phyloP scores from a whole-genome alignment of 1,139 yeast genomes.

The Meyerozyma athensensis region DNA sequence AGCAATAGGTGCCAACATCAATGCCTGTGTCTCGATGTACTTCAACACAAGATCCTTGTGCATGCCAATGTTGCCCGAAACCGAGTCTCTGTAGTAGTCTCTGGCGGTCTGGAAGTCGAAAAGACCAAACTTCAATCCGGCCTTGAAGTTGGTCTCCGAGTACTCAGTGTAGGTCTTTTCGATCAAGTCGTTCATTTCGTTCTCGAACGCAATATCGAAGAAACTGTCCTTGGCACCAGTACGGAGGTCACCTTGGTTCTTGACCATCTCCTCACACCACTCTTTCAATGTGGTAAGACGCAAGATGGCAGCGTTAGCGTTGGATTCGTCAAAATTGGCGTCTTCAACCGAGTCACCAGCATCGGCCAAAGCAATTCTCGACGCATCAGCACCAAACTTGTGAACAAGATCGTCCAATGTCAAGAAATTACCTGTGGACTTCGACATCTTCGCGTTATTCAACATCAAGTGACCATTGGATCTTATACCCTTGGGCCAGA shows the following conservation, averaged over 20 bases:
- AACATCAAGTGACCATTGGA: slow-evolving; percentile 93
- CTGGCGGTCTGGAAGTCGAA: slow-evolving; percentile 94
- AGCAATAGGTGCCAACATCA: slow-evolving; percentile 85
- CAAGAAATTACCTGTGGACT: slow-evolving; percentile 95
- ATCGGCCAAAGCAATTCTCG: slow-evolving; percentile 96
- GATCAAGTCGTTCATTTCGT: slow-evolving; percentile 84
- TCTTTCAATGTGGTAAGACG: slow-evolving; percentile 90
- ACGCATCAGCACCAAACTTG: slow-evolving; percentile 96
- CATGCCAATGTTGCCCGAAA: slow-evolving; percentile 59
- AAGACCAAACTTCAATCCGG: slow-evolving; percentile 84
- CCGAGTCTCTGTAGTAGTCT: slow-evolving; percentile 90
- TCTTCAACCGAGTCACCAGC: slow-evolving; percentile 98
- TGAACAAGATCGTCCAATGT: slow-evolving; percentile 78
- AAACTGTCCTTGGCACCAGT: slow-evolving; percentile 63
- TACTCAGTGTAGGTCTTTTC: slow-evolving; percentile 70
- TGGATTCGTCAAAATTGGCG: slow-evolving; percentile 95
- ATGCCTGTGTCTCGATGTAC: slow-evolving; percentile 81
- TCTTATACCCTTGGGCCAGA: slow-evolving; percentile 94
- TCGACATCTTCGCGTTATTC: slow-evolving; percentile 96
- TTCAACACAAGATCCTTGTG: slow-evolving; percentile 76
- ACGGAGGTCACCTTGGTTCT: slow-evolving; percentile 53
- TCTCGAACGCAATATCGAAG: slow-evolving; percentile 86
- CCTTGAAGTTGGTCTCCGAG: slow-evolving; percentile 72
- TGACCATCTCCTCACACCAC: slow-evolving; percentile 81
- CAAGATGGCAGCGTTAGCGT: slow-evolving; percentile 95